Evolutionary conservation across 306 rosid species (phyloP).

Genomic region (Cucumis melo): DNA sequence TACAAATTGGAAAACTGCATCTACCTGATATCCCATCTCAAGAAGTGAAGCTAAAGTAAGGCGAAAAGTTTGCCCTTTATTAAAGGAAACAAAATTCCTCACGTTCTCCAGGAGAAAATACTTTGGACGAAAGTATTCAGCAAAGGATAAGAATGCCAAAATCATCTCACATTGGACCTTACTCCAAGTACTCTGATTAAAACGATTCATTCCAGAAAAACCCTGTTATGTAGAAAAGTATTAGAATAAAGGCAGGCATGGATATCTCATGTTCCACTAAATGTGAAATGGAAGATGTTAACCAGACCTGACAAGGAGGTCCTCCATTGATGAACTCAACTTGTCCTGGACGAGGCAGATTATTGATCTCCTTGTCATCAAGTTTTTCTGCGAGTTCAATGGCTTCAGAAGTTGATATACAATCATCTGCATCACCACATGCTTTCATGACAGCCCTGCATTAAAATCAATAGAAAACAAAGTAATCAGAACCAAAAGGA

Average conservation of each 20-base stretch:
- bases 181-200: constrained; percentile 87
- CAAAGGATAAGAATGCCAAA: constrained; percentile 86
- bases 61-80: constrained; percentile 90
- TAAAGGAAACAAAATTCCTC: constrained; percentile 84
- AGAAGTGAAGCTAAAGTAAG: constrained; percentile 85
- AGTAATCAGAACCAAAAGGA: background rate
- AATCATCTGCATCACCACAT: constrained; percentile 80
- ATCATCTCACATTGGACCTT: constrained; percentile 99
- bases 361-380: constrained; percentile 36
- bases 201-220: constrained; percentile 96
- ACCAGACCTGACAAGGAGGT: constrained; percentile 86
- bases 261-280: background rate
- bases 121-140: constrained; percentile 90
- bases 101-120: constrained; percentile 91
- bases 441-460: constrained; percentile 85
- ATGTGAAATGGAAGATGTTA: constrained; percentile 3
- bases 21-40: constrained; percentile 98
- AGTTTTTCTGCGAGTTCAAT: constrained; percentile 53
- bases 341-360: constrained; percentile 78
- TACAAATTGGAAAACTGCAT: background rate
- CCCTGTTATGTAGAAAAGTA: constrained; percentile 34
- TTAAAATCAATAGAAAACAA: constrained; percentile 9
- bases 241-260: background rate
- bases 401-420: constrained; percentile 75
- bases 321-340: constrained; percentile 98